Conservation (phyloP, 371 early-diverging fungal species). For the Massospora cicadina region DNA sequence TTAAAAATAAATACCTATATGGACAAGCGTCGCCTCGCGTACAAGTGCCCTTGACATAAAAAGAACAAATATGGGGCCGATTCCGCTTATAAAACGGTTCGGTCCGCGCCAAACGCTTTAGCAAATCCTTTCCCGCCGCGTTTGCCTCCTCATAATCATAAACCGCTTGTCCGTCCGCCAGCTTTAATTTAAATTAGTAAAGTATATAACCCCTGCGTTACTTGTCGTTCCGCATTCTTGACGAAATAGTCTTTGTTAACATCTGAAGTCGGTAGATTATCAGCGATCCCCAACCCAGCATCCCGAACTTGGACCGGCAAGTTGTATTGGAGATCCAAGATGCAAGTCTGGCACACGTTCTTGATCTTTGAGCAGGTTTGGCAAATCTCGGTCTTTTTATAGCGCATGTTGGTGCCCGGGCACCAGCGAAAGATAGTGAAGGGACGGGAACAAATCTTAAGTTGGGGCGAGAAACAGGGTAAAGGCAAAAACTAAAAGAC, state of each 20-base stretch:
- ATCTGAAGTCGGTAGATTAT: constrained; percentile 59
- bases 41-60: constrained; percentile 85
- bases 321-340: constrained; percentile 84
- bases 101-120: constrained; percentile 59
- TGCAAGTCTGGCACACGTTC: constrained; percentile 94
- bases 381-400: constrained; percentile 94
- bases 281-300: constrained; percentile 51
- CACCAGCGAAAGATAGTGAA: constrained; percentile 96
- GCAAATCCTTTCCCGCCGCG: constrained; percentile 57
- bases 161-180: constrained; percentile 30
- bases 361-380: constrained; percentile 92
- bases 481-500: background rate
- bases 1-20: constrained; percentile 28
- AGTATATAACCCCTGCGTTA: constrained; percentile 16
- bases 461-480: background rate
- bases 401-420: constrained; percentile 85
- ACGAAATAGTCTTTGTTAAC: constrained; percentile 81
- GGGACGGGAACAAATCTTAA: constrained; percentile 64
- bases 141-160: constrained; percentile 57
- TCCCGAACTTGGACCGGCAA: constrained; percentile 90
- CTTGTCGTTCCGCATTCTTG: constrained; percentile 62
- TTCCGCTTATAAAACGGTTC: constrained; percentile 89
- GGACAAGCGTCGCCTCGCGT: constrained; percentile 84
- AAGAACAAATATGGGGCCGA: constrained; percentile 80
- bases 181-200: constrained; percentile 14